phyloP scores from a whole-genome alignment of 768 basidiomycete species.

The Mrakia hoshinonis region DNA sequence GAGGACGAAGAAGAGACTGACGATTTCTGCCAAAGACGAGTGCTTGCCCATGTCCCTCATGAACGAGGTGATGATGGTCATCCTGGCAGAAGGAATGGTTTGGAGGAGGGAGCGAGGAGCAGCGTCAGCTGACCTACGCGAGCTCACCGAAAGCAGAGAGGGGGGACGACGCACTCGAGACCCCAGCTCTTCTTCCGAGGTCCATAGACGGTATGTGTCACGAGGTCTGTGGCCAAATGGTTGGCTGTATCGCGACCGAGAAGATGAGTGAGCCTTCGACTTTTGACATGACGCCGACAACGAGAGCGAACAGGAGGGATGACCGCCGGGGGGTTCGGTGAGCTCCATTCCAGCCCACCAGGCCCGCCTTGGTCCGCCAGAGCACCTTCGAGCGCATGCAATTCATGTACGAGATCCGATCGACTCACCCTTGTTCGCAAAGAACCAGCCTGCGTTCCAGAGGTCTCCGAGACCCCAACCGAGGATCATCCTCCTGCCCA shows the following conservation, averaged over 20 bases:
- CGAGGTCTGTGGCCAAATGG: conserved; percentile 41
- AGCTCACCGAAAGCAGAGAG: conserved; percentile 36
- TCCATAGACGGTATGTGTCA: conserved; percentile 73
- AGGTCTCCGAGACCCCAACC: conserved; percentile 30
- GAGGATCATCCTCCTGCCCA: conserved; percentile 4
- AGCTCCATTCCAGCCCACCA: neutral
- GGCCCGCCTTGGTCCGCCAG: neutral
- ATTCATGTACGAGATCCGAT: neutral
- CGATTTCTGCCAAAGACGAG: conserved; percentile 73
- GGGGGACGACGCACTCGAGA: conserved; percentile 74
- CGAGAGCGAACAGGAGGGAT: neutral
- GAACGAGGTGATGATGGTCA: conserved; percentile 45
- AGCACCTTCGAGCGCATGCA: neutral
- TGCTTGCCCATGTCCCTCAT: conserved; percentile 76
- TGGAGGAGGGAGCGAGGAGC: neutral
- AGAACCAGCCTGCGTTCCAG: conserved; percentile 32
- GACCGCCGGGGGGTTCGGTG: neutral
- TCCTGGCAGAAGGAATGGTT: conserved; percentile 10
- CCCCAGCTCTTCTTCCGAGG: conserved; percentile 88
- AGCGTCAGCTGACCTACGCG: neutral
- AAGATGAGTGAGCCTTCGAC: neutral
- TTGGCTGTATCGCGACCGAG: neutral
- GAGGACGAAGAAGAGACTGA: conserved; percentile 33
- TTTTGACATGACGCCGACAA: neutral
- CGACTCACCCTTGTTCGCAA: conserved; percentile 34